Evolutionary conservation across 257 asterid species (phyloP), one percentile per base, ranked within the genome.

Genomic region (Parsonsia alboflavescens): DNA sequence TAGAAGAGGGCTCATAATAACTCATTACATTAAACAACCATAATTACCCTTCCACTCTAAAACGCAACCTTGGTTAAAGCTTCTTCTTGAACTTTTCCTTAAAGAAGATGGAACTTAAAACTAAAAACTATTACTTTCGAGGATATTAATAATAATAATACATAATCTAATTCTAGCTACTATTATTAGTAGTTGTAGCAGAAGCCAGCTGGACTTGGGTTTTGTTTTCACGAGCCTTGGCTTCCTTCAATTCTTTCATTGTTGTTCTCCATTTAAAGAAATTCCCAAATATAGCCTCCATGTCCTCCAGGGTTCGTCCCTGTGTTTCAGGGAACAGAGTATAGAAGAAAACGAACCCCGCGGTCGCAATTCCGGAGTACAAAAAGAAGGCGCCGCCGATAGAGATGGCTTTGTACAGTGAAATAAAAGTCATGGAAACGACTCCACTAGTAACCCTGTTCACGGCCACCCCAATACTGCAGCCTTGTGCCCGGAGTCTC

Each of bases 401-500:
- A 0, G 84, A 79, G 15, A 90, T 82, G 0, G 74, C 78, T 0
- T 79, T 10, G 6, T 46, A 3, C 36, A 90, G 58, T 70, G 96
- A 86, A 57, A 90, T 42, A 77, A 90, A 90, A 5, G 91, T 86
- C 88, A 90, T 90, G 45, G 93, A 77, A 0, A 88, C 71, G 0
- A 81, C 83, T 2, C 90, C 96, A 58, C 96, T 88, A 4, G 89
- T 88, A 7, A 82, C 82, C 10, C 93, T 85, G 63, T 88, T 90
- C 67, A 54, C 54, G 1, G 93, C 91, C 6, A 89, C 90, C 0
- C 85, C 96, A n/a, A 88, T 71, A 39, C 90, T 81, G 70, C 93
- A 88, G n/a, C 96, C 96, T 68, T 89, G 92, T 22, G 96, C 93
- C 73, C 96, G 52, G 21, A 89, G 67, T 70, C n/a, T 72, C 62